These are phyloP conservation scores for Onygenales sp. DNA, from an alignment of 2,329 filamentous ascomycete species.

Conservation along the genomic window DNA sequence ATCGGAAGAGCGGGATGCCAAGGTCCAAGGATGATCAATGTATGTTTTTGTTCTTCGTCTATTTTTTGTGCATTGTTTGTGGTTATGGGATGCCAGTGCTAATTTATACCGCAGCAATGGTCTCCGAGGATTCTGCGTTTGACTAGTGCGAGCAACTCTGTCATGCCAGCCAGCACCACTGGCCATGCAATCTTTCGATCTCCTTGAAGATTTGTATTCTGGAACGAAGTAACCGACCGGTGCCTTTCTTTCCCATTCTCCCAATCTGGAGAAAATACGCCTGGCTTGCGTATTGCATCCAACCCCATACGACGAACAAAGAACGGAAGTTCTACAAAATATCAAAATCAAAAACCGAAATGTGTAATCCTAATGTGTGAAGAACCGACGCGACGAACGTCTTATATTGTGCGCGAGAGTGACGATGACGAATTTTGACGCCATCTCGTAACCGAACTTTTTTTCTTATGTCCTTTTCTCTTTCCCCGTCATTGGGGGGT, in stretches of 20 bases:
- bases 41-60: neutral
- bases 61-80: neutral
- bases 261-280: neutral
- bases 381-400: neutral
- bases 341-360: conserved; percentile 10
- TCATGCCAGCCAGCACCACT: too few relatives aligned
- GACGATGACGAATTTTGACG: neutral
- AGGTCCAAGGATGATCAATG: conserved; percentile 1
- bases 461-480: conserved; percentile 4
- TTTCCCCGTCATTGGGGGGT: neutral
- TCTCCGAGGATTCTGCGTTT: conserved; percentile 11
- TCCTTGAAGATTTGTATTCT: too few relatives aligned
- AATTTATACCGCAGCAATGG: conserved; percentile 2
- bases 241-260: too few relatives aligned
- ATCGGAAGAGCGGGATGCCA: conserved; percentile 17
- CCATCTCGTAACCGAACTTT: conserved; percentile 10
- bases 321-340: too few relatives aligned
- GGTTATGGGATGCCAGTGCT: neutral
- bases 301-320: neutral
- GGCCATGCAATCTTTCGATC: too few relatives aligned
- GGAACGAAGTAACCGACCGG: too few relatives aligned
- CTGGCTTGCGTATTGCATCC: neutral
- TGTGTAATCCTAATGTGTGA: conserved; percentile 25
- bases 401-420: too few relatives aligned
- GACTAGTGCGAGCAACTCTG: conserved; percentile 1